These are phyloP conservation scores for Stylosanthes scabra DNA, from an alignment of 331 rosid genomes.

Conservation along the genomic window DNA sequence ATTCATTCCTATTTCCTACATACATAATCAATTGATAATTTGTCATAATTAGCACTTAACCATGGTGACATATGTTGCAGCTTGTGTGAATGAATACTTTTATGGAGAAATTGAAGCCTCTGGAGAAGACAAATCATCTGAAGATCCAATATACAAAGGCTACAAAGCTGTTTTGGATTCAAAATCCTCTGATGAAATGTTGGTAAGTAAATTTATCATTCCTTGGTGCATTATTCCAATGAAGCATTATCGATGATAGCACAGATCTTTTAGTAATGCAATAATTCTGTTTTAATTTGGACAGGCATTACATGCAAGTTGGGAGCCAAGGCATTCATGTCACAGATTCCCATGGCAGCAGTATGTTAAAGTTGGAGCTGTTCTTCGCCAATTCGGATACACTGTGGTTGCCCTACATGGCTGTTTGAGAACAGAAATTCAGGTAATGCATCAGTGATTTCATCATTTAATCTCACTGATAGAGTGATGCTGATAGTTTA, in stretches of 20 bases:
- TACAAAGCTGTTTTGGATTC: conserved; percentile 93
- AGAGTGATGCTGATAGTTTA: neutral
- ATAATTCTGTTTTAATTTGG: conserved; percentile 20
- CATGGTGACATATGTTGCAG: conserved; percentile 54
- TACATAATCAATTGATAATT: too few relatives aligned
- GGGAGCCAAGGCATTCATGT: conserved; percentile 99
- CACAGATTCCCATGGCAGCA: conserved; percentile 88
- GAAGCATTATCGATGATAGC: neutral
- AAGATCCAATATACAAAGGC: conserved; percentile 77
- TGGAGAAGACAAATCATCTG: conserved; percentile 40
- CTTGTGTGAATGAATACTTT: conserved; percentile 86
- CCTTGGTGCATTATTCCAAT: conserved; percentile 15
- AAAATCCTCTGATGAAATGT: conserved; percentile 80
- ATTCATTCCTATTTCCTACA: neutral
- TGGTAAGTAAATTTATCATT: conserved; percentile 50
- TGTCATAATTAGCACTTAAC: neutral
- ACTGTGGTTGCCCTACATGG: conserved; percentile 95
- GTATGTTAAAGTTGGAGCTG: conserved; percentile 86
- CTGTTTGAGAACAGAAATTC: conserved; percentile 87
- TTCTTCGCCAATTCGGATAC: conserved; percentile 93
- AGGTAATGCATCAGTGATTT: conserved; percentile 50
- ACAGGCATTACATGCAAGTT: conserved; percentile 91
- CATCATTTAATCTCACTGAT: conserved; percentile 5
- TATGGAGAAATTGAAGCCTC: conserved; percentile 51
- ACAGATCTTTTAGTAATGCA: neutral